Percentiles rank a stretch among this genome's conserved stretches.
Conservation (phyloP, 2,329 filamentous ascomycete genomes). For the Botryotinia calthae region DNA sequence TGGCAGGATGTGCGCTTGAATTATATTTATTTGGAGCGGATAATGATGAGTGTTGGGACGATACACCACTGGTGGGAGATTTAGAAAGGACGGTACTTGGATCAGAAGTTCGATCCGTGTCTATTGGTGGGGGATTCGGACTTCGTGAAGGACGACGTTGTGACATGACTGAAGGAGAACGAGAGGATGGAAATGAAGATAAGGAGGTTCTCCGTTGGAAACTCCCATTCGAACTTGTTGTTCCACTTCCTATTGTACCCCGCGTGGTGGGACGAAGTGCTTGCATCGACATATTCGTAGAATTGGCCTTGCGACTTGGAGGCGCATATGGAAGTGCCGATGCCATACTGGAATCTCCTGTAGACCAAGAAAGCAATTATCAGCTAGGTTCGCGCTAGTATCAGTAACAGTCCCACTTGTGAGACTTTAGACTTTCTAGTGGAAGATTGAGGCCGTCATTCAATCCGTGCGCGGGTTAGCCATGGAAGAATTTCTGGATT, state of each 20-base stretch:
- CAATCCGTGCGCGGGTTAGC: slow-evolving; percentile 18
- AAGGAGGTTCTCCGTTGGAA: slow-evolving; percentile 53
- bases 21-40: slow-evolving; percentile 51
- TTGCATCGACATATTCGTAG: slow-evolving; percentile 28
- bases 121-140: slow-evolving; percentile 48
- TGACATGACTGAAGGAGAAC: slow-evolving; percentile 58
- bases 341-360: slow-evolving; percentile 23
- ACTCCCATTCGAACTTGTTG: slow-evolving; percentile 37
- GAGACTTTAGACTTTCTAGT: slow-evolving; percentile 10
- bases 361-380: slow-evolving; percentile 19
- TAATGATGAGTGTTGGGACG: slow-evolving; percentile 60
- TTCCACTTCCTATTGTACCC: slow-evolving; percentile 29
- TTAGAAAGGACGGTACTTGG: slow-evolving; percentile 57
- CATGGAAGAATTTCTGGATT: neutral
- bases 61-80: slow-evolving; percentile 56
- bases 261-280: slow-evolving; percentile 32
- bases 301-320: slow-evolving; percentile 26
- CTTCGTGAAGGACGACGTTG: slow-evolving; percentile 52
- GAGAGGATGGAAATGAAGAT: slow-evolving; percentile 59
- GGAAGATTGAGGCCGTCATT: slow-evolving; percentile 18
- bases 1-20: slow-evolving; percentile 50
- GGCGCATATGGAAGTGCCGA: slow-evolving; percentile 24
- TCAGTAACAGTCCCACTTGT: slow-evolving; percentile 17
- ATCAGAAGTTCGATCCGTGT: slow-evolving; percentile 56
- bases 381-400: slow-evolving; percentile 22